Conservation (phyloP, 2,329 filamentous ascomycete species). For the Sporothrix phasma region DNA sequence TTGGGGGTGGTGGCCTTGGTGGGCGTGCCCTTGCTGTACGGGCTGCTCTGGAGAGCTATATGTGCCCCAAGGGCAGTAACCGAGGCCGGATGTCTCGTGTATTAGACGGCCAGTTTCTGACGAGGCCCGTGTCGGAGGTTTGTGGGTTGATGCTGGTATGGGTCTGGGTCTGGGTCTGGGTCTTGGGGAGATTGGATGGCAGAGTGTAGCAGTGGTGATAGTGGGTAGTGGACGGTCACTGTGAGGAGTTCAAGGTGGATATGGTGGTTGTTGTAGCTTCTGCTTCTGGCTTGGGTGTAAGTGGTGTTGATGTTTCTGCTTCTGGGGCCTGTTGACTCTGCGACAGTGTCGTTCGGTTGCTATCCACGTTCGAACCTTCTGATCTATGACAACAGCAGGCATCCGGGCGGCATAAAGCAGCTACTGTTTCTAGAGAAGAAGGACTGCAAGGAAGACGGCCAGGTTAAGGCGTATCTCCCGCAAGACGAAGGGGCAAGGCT, state of each 20-base stretch:
- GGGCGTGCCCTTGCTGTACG: slow-evolving; percentile 17
- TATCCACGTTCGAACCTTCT: slow-evolving; percentile 41
- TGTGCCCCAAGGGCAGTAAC: slow-evolving; percentile 32
- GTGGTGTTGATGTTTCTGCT: not conserved
- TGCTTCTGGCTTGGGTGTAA: not conserved
- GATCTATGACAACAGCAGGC: slow-evolving; percentile 44
- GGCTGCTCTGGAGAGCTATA: slow-evolving; percentile 17
- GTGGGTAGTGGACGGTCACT: no score
- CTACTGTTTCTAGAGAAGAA: slow-evolving; percentile 14
- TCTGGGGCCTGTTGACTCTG: slow-evolving; percentile 1
- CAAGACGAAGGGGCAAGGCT: not conserved
- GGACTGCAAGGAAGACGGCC: not conserved
- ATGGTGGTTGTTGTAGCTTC: not conserved
- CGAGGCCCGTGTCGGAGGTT: slow-evolving; percentile 32
- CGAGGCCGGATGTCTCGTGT: slow-evolving; percentile 29
- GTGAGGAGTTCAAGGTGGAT: not conserved
- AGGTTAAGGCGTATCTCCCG: not conserved
- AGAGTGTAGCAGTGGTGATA: not conserved
- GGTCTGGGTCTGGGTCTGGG: no score
- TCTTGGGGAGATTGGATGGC: not conserved
- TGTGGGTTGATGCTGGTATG: slow-evolving; percentile 28
- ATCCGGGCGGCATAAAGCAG: slow-evolving; percentile 40
- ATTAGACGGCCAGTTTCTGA: slow-evolving; percentile 31
- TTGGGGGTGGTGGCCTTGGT: slow-evolving; percentile 21
- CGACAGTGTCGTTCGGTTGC: slow-evolving; percentile 31